Percentiles rank a stretch among this genome's conserved stretches.
Evolutionary conservation across 257 asterid genomes (phyloP).

Genomic region (Eucommia ulmoides): DNA sequence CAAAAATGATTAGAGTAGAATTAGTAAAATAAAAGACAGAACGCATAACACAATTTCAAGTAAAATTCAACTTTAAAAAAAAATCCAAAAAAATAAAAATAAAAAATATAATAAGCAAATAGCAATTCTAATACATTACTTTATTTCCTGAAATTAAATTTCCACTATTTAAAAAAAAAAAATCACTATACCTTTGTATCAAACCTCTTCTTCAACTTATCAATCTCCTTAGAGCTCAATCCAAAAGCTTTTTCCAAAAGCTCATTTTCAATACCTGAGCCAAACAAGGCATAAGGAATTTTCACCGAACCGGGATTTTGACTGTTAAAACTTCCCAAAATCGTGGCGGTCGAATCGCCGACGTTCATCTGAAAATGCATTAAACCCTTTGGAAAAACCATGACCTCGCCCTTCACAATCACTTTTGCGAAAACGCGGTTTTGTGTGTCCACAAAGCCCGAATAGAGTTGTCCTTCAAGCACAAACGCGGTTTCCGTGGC

Average conservation of each 20-base stretch:
- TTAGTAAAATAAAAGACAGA: no score
- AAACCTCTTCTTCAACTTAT: constrained; percentile 47
- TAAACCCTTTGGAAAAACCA: constrained; percentile 70
- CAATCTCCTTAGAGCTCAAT: constrained; percentile 44
- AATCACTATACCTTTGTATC: constrained; percentile 14
- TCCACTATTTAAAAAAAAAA: no score
- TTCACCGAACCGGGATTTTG: constrained; percentile 69
- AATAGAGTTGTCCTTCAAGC: constrained; percentile 54
- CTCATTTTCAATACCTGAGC: constrained; percentile 45
- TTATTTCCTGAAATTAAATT: no score
- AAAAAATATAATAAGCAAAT: no score
- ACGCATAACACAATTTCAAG: no score
- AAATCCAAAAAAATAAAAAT: no score
- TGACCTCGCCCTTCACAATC: constrained; percentile 64
- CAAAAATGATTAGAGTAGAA: no score
- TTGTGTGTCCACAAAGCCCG: constrained; percentile 62
- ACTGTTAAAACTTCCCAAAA: constrained; percentile 61
- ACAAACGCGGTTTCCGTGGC: constrained; percentile 68
- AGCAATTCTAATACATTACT: no score
- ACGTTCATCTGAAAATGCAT: constrained; percentile 76
- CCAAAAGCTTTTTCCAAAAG: constrained; percentile 62
- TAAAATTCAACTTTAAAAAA: no score
- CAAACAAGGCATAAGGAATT: constrained; percentile 56
- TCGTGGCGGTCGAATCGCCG: constrained; percentile 39
- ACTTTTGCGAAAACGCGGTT: constrained; percentile 52